Base-by-base conservation (phyloP, 2,329 filamentous ascomycete genomes). In the Cladobotryum protrusum region DNA sequence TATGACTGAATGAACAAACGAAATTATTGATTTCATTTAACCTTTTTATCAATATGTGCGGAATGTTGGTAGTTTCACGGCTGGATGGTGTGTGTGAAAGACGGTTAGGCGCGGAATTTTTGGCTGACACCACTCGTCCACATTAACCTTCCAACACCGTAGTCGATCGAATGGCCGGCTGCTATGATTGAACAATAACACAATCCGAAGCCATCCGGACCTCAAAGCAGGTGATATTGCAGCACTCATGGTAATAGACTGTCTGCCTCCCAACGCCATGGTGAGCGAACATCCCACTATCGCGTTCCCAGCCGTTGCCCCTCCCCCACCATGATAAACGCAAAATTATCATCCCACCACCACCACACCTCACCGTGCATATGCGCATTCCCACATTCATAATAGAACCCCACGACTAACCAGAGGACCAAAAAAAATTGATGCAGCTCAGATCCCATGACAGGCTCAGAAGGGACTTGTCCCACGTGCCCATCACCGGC, bases 401-500 rank as follows among this genome's bases (percentile, higher is more conserved):
- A 29, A 29, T 29, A 29, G 39, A 13, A 29, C 24, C 20, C 20
- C 20, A 4, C 20, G 7, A 24, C 24, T 29, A 29, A 29, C 6
- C 6, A 29, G 7, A 7, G 24, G 24, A 8, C 3, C 6, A 29
- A 5, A 29, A n/a, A 17, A 4, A 20, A 24, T 17, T 12, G 14
- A 43, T 4, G 11, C 37, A 55, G 53, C n/a, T 47, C 7, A 39
- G 33, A 13, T 42, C n/a, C 19, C 42, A 55, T 52, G 46, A 51
- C 51, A 43, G 36, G 49, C 60, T 67, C 19, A 54, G 47, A 20
- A 56, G 67, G 54, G 68, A 71, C 52, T 67, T 73, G 45, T 67
- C 73, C 24, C 68, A 77, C 20, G 74, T 71, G 49, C 82, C 83
- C 43, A 72, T 86, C 50, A 85, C 83, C 18, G 79, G 80, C 3